Base-by-base conservation (phyloP, 495 filamentous ascomycete genomes). In the Tuber borchii region DNA sequence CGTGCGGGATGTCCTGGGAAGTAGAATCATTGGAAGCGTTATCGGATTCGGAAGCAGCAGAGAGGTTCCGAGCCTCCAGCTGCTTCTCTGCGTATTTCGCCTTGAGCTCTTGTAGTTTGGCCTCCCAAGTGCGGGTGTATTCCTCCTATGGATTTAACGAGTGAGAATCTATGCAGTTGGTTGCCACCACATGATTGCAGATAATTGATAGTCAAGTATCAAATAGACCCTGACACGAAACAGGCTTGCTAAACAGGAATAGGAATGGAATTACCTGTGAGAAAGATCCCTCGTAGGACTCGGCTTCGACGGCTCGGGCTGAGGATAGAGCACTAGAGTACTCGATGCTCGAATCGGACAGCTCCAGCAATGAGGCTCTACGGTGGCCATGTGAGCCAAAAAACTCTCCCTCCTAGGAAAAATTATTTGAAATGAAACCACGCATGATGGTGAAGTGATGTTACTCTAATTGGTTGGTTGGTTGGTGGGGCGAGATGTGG, bases 311-410 rank as follows among this genome's bases (percentile, higher is more conserved):
- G 34, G 51, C 26, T 39, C 80, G 79, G 17, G 79, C 79, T 9
- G 74, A 45, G 45, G 73, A 74, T 48, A 82, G 69, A 34, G 80
- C 77, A 26, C 77, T 70, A 14, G 80, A 72, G 61, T 76, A 61
- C 39, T 65, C 74, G 39, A 82, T 40, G 46, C 70, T 65, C 9
- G 74, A 73, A n/a, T 77, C 73, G 34, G 78, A 73, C 19, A 72
- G 69, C 37, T 73, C 73, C 37, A 78, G 46, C 12, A 69, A 56
- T 79, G 82, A 44, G 56, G 78, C 79, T 74, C 78, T 84, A 75
- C 82, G 84, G 56, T 34, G 56, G 56, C 56, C 31, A 34, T 65
- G 56, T 65, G 56, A 65, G 84, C 82, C 70, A 37, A 73, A 22
- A 75, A 39, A 42, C 22, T 17, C 17, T 22, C 26, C 78, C 84